A percentile compares a stretch with the other conserved stretches of the same genome.
Evolutionary conservation across 371 early-diverging fungal species (phyloP).

Genomic region (Mortierella polycephala): DNA sequence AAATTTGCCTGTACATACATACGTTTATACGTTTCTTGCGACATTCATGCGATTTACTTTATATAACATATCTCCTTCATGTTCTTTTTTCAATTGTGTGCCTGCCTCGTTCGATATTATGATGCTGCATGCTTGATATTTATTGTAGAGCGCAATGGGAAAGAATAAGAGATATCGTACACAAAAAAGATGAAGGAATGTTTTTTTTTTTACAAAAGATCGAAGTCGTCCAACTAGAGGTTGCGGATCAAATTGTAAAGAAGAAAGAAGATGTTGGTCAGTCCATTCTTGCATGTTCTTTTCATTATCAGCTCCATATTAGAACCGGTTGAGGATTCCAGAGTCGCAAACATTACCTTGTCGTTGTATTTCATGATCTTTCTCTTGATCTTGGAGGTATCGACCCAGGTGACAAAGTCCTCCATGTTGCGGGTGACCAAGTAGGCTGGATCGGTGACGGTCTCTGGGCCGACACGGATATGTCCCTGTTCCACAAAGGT

Average conservation of each 20-base stretch:
- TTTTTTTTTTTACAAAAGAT: constrained; percentile 63
- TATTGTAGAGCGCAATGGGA: background rate
- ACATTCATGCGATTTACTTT: too few species aligned
- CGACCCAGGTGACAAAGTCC: constrained; percentile 99
- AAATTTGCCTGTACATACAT: too few species aligned
- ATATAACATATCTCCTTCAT: too few species aligned
- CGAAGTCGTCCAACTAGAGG: constrained; percentile 73
- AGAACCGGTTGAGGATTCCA: background rate
- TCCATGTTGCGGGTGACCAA: constrained; percentile 94
- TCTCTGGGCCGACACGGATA: constrained; percentile 94
- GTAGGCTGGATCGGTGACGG: constrained; percentile 93
- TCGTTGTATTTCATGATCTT: constrained; percentile 98
- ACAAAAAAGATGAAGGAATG: constrained; percentile 3
- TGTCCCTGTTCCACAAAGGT: constrained; percentile 98
- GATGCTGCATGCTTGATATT: background rate
- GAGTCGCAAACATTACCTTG: constrained; percentile 68
- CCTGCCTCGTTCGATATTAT: background rate
- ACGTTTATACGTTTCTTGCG: too few species aligned
- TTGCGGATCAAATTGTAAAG: background rate
- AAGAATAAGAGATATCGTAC: constrained; percentile 18
- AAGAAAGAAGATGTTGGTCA: background rate
- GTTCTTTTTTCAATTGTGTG: background rate
- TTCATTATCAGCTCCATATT: background rate
- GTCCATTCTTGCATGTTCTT: background rate
- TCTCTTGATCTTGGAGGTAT: constrained; percentile 97